These are phyloP conservation scores for Teratosphaeria pseudoeucalypti DNA, from an alignment of 2,329 filamentous ascomycete genomes.

Conservation along the genomic window DNA sequence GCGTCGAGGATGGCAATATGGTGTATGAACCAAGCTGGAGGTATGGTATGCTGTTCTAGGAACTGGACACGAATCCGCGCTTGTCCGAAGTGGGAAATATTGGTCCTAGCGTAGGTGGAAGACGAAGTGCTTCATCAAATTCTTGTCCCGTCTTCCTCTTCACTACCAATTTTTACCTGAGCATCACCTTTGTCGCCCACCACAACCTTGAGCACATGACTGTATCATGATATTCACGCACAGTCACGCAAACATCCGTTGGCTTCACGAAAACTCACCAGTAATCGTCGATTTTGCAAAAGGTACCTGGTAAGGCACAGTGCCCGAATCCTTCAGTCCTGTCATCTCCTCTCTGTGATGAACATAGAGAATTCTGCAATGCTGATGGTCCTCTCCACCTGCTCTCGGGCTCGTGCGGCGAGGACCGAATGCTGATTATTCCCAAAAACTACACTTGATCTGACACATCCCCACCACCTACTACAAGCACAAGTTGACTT, in stretches of 20 bases:
- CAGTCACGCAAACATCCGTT: no score
- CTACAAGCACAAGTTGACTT: neutral
- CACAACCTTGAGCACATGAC: no score
- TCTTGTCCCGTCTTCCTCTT: neutral
- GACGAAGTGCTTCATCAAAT: neutral
- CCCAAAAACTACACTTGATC: slow-evolving; percentile 38
- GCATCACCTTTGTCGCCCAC: no score
- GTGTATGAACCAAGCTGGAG: neutral
- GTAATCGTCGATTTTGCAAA: neutral
- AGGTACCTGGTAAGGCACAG: neutral
- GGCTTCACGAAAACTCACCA: no score
- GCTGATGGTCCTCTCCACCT: slow-evolving; percentile 29
- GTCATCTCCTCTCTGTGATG: slow-evolving; percentile 26
- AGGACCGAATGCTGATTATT: slow-evolving; percentile 34
- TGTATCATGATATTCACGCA: no score
- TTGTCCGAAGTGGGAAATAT: neutral
- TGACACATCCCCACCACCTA: slow-evolving; percentile 19
- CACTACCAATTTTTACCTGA: neutral
- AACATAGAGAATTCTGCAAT: slow-evolving; percentile 42
- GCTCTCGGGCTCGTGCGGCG: neutral
- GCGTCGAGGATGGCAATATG: neutral
- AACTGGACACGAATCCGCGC: neutral
- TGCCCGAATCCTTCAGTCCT: neutral
- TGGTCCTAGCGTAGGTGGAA: neutral
- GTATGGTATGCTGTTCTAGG: neutral